Evolutionary conservation across 495 filamentous ascomycete genomes (phyloP).

Genomic region (Xylaria bambusicola): DNA sequence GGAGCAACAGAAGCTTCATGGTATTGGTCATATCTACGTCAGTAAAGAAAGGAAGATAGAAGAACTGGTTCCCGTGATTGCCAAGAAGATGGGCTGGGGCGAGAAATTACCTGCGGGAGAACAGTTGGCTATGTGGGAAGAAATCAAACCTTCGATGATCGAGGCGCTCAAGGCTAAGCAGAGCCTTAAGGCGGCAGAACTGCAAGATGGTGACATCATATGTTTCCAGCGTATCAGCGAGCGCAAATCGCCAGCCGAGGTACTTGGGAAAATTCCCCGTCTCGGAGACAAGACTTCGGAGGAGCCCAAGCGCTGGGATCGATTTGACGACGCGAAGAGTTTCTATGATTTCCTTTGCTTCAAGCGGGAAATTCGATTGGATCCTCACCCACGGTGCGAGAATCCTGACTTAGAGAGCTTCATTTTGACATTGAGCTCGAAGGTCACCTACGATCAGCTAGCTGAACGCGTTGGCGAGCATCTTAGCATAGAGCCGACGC

Average conservation of each 20-base stretch:
- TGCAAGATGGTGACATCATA: slow-evolving; percentile 96
- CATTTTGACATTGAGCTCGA: slow-evolving; percentile 73
- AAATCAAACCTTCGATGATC: slow-evolving; percentile 98
- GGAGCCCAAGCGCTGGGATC: slow-evolving; percentile 35
- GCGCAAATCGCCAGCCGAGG: slow-evolving; percentile 39
- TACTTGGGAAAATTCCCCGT: slow-evolving; percentile 32
- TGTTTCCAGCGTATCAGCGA: slow-evolving; percentile 77
- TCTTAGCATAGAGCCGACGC: slow-evolving; percentile 75
- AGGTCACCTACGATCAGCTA: slow-evolving; percentile 88
- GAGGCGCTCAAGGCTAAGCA: slow-evolving; percentile 90
- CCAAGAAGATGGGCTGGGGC: slow-evolving; percentile 87
- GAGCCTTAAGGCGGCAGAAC: slow-evolving; percentile 84
- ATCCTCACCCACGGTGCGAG: slow-evolving; percentile 57
- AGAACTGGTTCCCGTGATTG: slow-evolving; percentile 79
- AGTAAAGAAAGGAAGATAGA: slow-evolving; percentile 82
- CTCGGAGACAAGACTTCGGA: slow-evolving; percentile 29
- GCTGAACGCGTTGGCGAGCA: slow-evolving; percentile 82
- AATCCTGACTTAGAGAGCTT: slow-evolving; percentile 60
- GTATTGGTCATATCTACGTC: slow-evolving; percentile 81
- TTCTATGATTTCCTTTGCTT: slow-evolving; percentile 94
- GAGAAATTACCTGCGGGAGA: slow-evolving; percentile 50
- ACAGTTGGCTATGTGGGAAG: slow-evolving; percentile 77
- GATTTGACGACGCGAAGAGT: slow-evolving; percentile 66
- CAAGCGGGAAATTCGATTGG: slow-evolving; percentile 71
- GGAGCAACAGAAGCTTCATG: slow-evolving; percentile 69